Evolutionary conservation across 2,329 filamentous ascomycete genomes (phyloP).

Genomic region (Orbilia blumenaviensis): DNA sequence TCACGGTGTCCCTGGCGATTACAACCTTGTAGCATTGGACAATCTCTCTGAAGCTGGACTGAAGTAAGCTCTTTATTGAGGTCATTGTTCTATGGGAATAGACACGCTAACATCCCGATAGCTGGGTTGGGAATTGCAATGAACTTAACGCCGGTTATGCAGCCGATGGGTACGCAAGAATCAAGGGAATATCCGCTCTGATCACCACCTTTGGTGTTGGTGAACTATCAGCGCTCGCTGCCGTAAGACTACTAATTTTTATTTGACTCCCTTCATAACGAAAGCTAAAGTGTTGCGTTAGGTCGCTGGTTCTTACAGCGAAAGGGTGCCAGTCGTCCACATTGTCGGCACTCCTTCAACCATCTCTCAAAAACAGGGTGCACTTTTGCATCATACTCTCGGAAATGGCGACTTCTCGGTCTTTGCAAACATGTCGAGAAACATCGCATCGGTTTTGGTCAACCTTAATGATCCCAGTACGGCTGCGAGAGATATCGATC

Average conservation of each 20-base stretch:
- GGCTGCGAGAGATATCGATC: slow-evolving; percentile 79
- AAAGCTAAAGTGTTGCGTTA: slow-evolving; percentile 7
- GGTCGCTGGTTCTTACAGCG: slow-evolving; percentile 76
- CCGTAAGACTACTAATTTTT: slow-evolving; percentile 59
- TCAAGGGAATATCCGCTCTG: slow-evolving; percentile 75
- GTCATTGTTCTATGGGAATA: slow-evolving; percentile 65
- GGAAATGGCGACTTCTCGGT: slow-evolving; percentile 83
- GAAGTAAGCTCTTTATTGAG: slow-evolving; percentile 58
- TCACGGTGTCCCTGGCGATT: slow-evolving; percentile 77
- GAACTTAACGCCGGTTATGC: slow-evolving; percentile 80
- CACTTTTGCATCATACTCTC: slow-evolving; percentile 73
- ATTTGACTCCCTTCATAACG: background rate
- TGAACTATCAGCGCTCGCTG: slow-evolving; percentile 77
- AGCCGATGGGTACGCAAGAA: slow-evolving; percentile 80
- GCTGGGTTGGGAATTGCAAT: slow-evolving; percentile 68
- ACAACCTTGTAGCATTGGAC: slow-evolving; percentile 75
- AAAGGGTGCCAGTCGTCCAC: slow-evolving; percentile 74
- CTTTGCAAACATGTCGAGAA: slow-evolving; percentile 78
- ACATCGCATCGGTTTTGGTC: slow-evolving; percentile 76
- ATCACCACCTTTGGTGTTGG: slow-evolving; percentile 79
- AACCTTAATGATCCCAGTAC: slow-evolving; percentile 75
- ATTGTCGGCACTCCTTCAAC: slow-evolving; percentile 69
- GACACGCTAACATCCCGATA: slow-evolving; percentile 6
- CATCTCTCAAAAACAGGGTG: slow-evolving; percentile 63
- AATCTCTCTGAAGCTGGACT: slow-evolving; percentile 70